Base-by-base conservation (phyloP, 352 stramenopile species). In the Phytophthora citricola region DNA sequence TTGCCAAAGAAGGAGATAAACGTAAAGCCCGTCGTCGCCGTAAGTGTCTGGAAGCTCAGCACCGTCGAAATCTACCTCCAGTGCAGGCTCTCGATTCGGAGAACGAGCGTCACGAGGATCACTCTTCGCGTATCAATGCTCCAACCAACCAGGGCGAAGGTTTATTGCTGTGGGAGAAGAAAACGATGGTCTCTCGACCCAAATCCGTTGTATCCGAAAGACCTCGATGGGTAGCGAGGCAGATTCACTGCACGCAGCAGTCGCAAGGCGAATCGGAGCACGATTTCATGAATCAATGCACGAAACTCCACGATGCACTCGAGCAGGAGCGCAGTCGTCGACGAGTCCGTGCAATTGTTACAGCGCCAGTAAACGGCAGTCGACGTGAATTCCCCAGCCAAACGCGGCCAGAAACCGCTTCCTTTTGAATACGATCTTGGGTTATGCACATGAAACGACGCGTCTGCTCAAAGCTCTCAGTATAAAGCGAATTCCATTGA, bases 1-100 rank as follows among this genome's bases (percentile, higher is more conserved):
- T 89, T 10, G 72, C 69, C 0, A 57, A 65, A 15, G 71, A 89
- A 54, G 79, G 71, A 17, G 54, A 63, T 7, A 82, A 81, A 36
- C 79, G 72, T 40, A 89, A 85, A 24, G 63, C 76, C 50, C 66
- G 63, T 0, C 69, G 71, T 29, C 76, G 67, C 17, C 66, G 40
- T 14, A 55, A 74, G 14, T 80, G 82, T 14, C 58, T 79, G 20
- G 61, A 69, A 22, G 53, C 48, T 14, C 61, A 75, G 22, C 54
- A 55, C 14, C 51, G 24, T 53, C 32, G 43, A 10, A 47, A 58
- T 38, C 15, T 58, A 17, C 38, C 43, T 32, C 22, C 39, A 45
- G 50, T 60, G 14, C 54, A 59, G 12, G 58, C 31, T 52, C 45
- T 72, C 22, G 51, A 15, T 15, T 40, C 47, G 9, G 55, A 59